Base-by-base conservation (phyloP, 1,284 basidiomycete genomes). In the Pseudozyma flocculosa region DNA sequence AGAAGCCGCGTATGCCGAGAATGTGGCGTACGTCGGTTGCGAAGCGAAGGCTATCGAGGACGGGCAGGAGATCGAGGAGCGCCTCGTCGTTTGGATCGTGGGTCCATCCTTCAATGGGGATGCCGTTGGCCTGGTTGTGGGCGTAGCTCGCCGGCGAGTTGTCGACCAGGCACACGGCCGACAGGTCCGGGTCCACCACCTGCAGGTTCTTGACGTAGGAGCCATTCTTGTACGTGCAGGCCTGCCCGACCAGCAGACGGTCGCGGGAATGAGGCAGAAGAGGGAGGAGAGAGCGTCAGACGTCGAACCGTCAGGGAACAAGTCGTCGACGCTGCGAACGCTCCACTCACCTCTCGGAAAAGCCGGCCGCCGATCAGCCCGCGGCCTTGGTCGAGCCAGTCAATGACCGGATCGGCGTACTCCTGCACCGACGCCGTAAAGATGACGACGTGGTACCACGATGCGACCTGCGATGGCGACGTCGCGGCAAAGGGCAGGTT, bases 361-460 rank as follows among this genome's bases (percentile, higher is more conserved):
- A 97, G 83, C 36, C 92, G 85, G 59, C 88, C 88, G 0, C 84
- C 85, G 40, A 99, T 85, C 52, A 98, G 88, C 0, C 79, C 79
- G 43, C 91, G 84, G 2, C 94, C 94, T 54, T 89, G 91, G 77
- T 99, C 94, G 54, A 99, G 82, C 94, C 95, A 99, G 80, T 99
- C 95, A 70, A 99, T 98, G 24, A 99, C 94, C 0, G 95, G 94
- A 81, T 99, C 94, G 53, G 94, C 94, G 78, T 99, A 99, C 79
- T 98, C 94, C 74, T 92, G 89, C 87, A 99, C 92, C 7, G 92
- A 96, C 1, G 94, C 95, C 18, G 94, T 99, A 80, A 94, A 99
- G 63, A 99, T 90, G 50, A 99, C 93, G 49, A 99, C 86, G 2
- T 93, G 96, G 81, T 99, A 99, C 94, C 94, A 99, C 38, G 87